These are phyloP conservation scores for Fusarium marasasianum DNA, from an alignment of 2,329 filamentous ascomycete species.

Conservation along the genomic window DNA sequence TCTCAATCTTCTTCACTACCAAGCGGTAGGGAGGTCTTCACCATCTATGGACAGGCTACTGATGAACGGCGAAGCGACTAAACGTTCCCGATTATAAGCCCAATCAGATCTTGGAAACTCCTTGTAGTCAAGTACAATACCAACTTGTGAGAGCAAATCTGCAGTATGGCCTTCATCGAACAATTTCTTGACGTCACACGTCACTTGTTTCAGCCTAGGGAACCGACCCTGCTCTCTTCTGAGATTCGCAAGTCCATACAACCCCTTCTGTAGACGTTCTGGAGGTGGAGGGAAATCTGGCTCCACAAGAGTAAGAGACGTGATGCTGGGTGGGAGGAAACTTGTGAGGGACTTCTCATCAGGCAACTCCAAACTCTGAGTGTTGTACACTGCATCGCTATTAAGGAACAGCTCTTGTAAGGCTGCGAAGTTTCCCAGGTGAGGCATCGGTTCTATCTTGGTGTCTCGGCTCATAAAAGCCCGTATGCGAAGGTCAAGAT, in stretches of 20 bases:
- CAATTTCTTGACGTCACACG: background rate
- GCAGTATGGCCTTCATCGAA: background rate
- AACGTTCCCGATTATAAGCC: background rate
- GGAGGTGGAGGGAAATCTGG: background rate
- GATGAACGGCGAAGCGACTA: background rate
- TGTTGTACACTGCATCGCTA: constrained; percentile 1
- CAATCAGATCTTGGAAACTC: background rate
- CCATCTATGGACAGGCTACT: background rate
- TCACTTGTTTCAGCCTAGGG: background rate
- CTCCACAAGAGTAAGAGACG: constrained; percentile 7
- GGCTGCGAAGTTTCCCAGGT: constrained; percentile 5
- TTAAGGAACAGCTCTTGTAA: constrained; percentile 19
- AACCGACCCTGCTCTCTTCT: background rate
- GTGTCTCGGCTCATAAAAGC: background rate
- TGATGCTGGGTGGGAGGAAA: background rate
- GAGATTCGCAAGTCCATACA: background rate
- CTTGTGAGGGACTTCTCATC: constrained; percentile 3
- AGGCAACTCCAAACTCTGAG: background rate
- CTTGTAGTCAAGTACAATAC: background rate
- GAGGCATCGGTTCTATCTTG: background rate
- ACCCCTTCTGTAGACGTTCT: background rate
- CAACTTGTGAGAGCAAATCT: background rate
- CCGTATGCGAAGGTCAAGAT: constrained; percentile 15
- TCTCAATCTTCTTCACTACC: background rate
- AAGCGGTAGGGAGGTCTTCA: background rate